Percentiles rank a stretch among this genome's conserved stretches.
phyloP scores from a whole-genome alignment of 2,329 filamentous ascomycete genomes.

The Monosporascus sp. region DNA sequence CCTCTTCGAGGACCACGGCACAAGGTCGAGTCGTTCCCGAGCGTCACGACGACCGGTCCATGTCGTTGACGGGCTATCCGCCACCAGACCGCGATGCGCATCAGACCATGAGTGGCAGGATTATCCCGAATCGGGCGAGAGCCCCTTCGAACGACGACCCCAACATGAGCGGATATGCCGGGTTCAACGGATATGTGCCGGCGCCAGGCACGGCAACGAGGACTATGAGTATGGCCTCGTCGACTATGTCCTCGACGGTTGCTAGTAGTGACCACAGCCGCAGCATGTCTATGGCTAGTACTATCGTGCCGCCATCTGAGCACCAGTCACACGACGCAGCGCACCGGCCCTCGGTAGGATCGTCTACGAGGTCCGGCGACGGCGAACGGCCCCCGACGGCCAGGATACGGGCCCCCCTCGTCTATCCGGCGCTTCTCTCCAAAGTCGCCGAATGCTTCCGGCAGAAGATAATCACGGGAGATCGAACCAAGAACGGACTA shows the following conservation, averaged over 20 bases:
- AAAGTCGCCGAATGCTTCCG: constrained; percentile 88
- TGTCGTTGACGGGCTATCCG: constrained; percentile 87
- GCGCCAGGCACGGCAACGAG: constrained; percentile 51
- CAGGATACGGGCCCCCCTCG: constrained; percentile 70
- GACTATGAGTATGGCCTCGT: constrained; percentile 58
- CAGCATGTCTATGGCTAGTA: constrained; percentile 92
- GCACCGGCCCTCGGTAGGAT: constrained; percentile 50
- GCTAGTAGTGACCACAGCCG: constrained; percentile 46
- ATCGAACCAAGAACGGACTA: constrained; percentile 92
- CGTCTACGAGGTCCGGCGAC: constrained; percentile 46
- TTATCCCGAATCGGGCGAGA: constrained; percentile 70
- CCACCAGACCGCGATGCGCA: constrained; percentile 71
- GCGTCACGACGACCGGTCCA: constrained; percentile 84
- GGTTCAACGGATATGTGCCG: constrained; percentile 35
- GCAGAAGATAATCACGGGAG: constrained; percentile 77
- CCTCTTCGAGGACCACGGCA: constrained; percentile 71
- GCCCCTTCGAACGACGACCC: constrained; percentile 40
- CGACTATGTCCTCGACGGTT: constrained; percentile 46
- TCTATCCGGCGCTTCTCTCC: constrained; percentile 92
- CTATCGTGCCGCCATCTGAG: constrained; percentile 47
- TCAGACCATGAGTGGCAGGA: constrained; percentile 88
- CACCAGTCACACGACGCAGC: constrained; percentile 51
- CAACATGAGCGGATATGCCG: constrained; percentile 27
- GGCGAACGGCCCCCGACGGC: constrained; percentile 52
- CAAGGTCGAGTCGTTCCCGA: constrained; percentile 90